Conservation (phyloP, 352 stramenopile species). For the Thraustotheca clavata region DNA sequence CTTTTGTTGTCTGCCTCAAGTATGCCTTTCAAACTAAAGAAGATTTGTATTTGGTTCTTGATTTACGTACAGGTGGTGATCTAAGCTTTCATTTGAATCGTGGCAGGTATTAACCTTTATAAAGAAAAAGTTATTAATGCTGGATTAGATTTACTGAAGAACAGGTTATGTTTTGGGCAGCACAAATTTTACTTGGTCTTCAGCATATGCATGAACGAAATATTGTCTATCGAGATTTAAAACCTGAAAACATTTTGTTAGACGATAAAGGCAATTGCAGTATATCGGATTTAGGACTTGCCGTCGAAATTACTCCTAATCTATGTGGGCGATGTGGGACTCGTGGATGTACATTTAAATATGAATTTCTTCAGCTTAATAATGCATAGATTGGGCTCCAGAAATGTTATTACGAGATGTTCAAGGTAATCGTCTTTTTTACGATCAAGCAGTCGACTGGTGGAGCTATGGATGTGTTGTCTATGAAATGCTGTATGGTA, state of each 20-base stretch:
- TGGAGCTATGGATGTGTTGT: conserved; percentile 97
- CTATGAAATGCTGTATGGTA: conserved; percentile 95
- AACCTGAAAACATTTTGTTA: conserved; percentile 81
- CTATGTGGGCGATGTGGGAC: conserved; percentile 67
- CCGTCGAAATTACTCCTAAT: conserved; percentile 87
- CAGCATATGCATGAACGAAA: conserved; percentile 52
- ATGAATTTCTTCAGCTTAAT: not conserved
- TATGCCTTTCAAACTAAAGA: conserved; percentile 86
- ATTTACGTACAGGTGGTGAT: conserved; percentile 89
- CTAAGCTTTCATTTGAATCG: conserved; percentile 42
- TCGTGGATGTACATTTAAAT: conserved; percentile 32
- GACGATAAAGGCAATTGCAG: conserved; percentile 93
- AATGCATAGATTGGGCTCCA: conserved; percentile 88
- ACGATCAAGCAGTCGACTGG: conserved; percentile 94
- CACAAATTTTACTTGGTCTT: conserved; percentile 79
- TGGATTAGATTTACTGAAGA: conserved; percentile 60
- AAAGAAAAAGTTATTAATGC: conserved; percentile 19
- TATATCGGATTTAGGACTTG: conserved; percentile 95
- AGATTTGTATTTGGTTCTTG: conserved; percentile 86
- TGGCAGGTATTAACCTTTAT: conserved; percentile 7
- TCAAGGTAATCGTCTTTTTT: conserved; percentile 88
- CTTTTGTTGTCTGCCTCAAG: conserved; percentile 88
- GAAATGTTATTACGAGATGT: conserved; percentile 93
- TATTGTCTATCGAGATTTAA: conserved; percentile 76
- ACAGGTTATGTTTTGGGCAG: conserved; percentile 77